Base-by-base conservation (phyloP, 768 basidiomycete genomes). In the Hericium coralloides region DNA sequence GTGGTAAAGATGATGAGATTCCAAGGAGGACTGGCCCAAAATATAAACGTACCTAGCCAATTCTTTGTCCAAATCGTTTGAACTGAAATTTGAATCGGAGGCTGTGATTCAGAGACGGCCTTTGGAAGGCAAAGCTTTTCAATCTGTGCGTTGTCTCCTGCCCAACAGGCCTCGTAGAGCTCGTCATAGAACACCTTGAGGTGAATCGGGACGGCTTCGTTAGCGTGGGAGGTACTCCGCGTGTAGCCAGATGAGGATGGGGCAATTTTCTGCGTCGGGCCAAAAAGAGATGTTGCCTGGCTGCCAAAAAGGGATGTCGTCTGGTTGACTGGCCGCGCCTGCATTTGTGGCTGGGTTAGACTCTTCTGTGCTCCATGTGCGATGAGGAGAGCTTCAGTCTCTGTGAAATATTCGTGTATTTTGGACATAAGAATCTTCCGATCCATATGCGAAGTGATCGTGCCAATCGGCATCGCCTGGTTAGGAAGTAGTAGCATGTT, bases 121-220 rank as follows among this genome's bases (percentile, higher is more conserved):
- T 72, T 63, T 0, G 81, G 82, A 17, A 83, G 67, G 64, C 84
- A 86, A 6, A 85, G 67, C 22, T 73, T 66, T 60, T 79, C 70
- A 23, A 86, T 72, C 56, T 71, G 75, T 20, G 69, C 76, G 53
- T 79, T 76, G 63, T 82, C 74, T 1, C 83, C 82, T 3, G 64
- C 61, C 64, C 72, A 79, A 60, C 78, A 80, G 3, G 83, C 83
- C 60, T 82, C 79, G 59, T 71, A 84, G 0, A 85, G 72, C 57
- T 81, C 76, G 49, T 82, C 76, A 61, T 84, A 85, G 2, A 64
- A 58, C 17, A 66, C 56, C 18, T 66, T 66, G 47, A 74, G 60
- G 59, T 72, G 70, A n/a, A 65, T 53, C 0, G 73, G 69, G 6
- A 77, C 70, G 7, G 54, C 12, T 23, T 45, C 43, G 15, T 56